Percentiles rank a stretch among this genome's conserved stretches.
Conservation (phyloP, 164 flowering plant genomes). For the Macadamia integrifolia region DNA sequence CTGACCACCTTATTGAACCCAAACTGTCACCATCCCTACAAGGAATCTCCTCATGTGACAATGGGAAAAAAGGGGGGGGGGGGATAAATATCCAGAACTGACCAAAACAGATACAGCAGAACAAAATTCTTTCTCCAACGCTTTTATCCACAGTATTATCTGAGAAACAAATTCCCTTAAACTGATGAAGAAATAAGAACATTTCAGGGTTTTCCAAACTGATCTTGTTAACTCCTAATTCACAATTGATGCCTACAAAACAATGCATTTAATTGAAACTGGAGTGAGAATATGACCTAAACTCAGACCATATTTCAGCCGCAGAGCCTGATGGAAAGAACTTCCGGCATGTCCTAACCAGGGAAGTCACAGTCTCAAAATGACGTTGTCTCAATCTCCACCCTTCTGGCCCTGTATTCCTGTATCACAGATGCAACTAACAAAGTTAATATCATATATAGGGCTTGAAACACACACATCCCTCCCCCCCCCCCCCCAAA, state of each 20-base stretch:
- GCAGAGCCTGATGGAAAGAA: conserved; percentile 95
- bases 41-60: too few species aligned
- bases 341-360: conserved; percentile 70
- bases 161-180: too few species aligned
- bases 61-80: too few species aligned
- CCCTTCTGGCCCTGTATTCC: conserved; percentile 96
- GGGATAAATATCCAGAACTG: too few species aligned
- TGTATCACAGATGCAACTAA: conserved; percentile 18
- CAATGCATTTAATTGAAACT: neutral
- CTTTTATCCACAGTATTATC: too few species aligned
- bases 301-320: conserved; percentile 91
- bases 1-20: too few species aligned
- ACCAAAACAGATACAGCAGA: too few species aligned
- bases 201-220: too few species aligned
- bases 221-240: neutral
- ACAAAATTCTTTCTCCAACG: too few species aligned
- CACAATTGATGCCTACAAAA: neutral
- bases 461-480: neutral
- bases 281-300: conserved; percentile 40
- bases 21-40: too few species aligned
- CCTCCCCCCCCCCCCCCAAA: too few species aligned
- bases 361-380: conserved; percentile 84
- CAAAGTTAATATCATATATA: conserved; percentile 3
- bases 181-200: too few species aligned
- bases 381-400: conserved; percentile 96